Base-by-base conservation (phyloP, 352 stramenopile species). In the Phytophthora macrochlamydospora region DNA sequence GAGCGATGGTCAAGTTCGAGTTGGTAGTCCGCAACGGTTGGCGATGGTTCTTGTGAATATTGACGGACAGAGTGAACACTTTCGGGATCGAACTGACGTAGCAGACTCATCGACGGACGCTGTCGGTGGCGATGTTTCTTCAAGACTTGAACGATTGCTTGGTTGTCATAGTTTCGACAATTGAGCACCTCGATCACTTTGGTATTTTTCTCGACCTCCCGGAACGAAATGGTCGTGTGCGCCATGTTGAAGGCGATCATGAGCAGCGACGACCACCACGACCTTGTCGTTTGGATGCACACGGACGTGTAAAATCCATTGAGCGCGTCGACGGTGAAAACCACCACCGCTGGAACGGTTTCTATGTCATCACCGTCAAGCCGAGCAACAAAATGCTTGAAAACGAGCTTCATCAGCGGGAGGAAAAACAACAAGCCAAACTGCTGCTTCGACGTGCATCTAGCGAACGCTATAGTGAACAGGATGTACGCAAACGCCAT, bases 281-380 rank as follows among this genome's bases (percentile, higher is more conserved):
- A 49, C 2, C 43, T 29, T n/a, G 43, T 29, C 3, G 43, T 24
- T 13, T 49, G 43, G 4, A 49, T 49, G 18, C 62, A 60, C 4
- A 52, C 60, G 5, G 55, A 55, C 1, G 29, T 13, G 42, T 60
- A 69, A 6, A 69, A 42, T 1, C 49, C 55, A 24, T 65, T 65
- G n/a, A 69, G 60, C 7, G 65, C 2, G 29, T 69, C 62, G 3
- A 69, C 55, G 1, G 62, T 65, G 14, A 69, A 65, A 11, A 60
- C 62, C 7, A 65, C 62, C 0, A 60, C 50, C 30, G 37, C 55
- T 24, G 62, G 62, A 13, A 69, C 59, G 3, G 13, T 40, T 51
- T 65, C 62, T 46, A 13, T 18, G 55, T 49, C 24, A n/a, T 59
- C 28, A 1, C 13, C 29, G 11, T 38, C 48, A 7, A 69, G 7